phyloP scores from a whole-genome alignment of 192 early-diverging fungal genomes.

The Entomortierella beljakovae region DNA sequence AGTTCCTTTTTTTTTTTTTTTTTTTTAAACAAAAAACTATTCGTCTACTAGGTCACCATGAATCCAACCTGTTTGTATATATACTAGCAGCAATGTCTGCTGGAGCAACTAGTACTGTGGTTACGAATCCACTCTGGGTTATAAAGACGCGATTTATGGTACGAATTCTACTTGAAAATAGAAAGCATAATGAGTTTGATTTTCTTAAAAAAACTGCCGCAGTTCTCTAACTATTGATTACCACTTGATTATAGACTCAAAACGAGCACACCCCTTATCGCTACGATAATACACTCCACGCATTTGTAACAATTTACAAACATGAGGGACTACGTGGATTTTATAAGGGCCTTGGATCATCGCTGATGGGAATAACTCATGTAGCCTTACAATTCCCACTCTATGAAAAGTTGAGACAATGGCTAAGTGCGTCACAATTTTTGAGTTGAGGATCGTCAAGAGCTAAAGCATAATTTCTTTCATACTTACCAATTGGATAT shows the following conservation, averaged over 20 bases:
- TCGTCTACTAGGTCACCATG: constrained; percentile 52
- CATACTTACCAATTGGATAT: not conserved
- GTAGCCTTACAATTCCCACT: constrained; percentile 96
- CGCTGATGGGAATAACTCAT: constrained; percentile 93
- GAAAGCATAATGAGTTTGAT: not conserved
- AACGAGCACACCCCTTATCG: constrained; percentile 76
- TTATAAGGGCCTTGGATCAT: constrained; percentile 93
- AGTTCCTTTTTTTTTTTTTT: too few species aligned
- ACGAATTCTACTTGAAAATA: constrained; percentile 2
- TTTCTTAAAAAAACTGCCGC: not conserved
- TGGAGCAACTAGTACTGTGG: constrained; percentile 77
- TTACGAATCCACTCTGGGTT: constrained; percentile 94
- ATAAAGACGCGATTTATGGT: constrained; percentile 92
- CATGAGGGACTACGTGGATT: constrained; percentile 86
- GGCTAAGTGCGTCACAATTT: constrained; percentile 60
- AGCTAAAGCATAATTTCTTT: not conserved
- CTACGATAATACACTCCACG: constrained; percentile 87
- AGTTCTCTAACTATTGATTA: not conserved
- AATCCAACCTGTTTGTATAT: constrained; percentile 70
- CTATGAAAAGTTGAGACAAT: constrained; percentile 89
- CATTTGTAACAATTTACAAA: constrained; percentile 78
- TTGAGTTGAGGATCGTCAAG: not conserved
- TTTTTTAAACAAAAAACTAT: too few species aligned
- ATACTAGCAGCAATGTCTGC: constrained; percentile 90
- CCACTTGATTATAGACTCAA: constrained; percentile 71